Evolutionary conservation across 306 rosid genomes (phyloP), one percentile per base, ranked within the genome.

Genomic region (Argentina anserina): DNA sequence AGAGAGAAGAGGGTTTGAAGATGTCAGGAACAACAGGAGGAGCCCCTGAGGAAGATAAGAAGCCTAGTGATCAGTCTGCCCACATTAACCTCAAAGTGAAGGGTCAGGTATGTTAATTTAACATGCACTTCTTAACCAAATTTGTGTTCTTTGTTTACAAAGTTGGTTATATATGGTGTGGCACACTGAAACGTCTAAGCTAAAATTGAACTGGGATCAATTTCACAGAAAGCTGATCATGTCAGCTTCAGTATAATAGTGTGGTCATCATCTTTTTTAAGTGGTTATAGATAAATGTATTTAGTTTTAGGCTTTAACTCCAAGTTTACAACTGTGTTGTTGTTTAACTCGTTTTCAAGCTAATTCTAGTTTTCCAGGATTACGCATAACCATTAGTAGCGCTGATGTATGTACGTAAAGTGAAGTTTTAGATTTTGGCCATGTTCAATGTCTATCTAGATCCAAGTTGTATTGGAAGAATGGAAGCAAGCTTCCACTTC

Each of bases 61-160:
- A 91, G 76, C 92, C 92, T 0, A 52, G 64, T 40, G 97, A 89
- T 53, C 92, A 88, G 73, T 76, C 86, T 0, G 88, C 81, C 10
- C 97, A 89, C 81, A 91, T 91, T 76, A 91, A 89, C 62, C 97
- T 91, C 74, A 91, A 91, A 83, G 95, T 89, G 63, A 91, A 91
- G 84, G 92, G 95, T 2, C 95, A 91, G 97, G 97, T 91, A 18
- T 5, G 8, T 12, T 3, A 3, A 9, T n/a, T 9, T 41, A 25
- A 7, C 21, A 3, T n/a, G 34, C 0, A 13, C 8, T 34, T 69
- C 21, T 59, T 23, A n/a, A n/a, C n/a, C n/a, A n/a, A n/a, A n/a
- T n/a, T n/a, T n/a, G n/a, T n/a, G n/a, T n/a, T n/a, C n/a, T n/a
- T 25, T 31, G 20, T 56, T 3, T 43, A 15, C 26, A 49, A 18